Evolutionary conservation across 371 early-diverging fungal species (phyloP).

Genomic region (Paraphysoderma sedebokerense): DNA sequence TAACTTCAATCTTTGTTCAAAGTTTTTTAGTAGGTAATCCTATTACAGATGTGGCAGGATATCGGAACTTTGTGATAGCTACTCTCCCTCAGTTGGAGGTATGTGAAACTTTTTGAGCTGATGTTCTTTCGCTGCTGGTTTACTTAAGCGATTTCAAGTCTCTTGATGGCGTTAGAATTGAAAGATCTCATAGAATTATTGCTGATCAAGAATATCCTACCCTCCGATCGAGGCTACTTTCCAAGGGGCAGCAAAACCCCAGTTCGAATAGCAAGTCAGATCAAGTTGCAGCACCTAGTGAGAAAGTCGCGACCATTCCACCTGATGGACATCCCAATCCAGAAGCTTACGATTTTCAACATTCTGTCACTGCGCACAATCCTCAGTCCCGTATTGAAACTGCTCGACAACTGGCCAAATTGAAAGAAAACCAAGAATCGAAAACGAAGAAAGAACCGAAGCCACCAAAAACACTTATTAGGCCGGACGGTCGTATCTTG

Average conservation of each 20-base stretch:
- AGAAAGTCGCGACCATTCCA: constrained; percentile 6
- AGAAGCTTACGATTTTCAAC: constrained; percentile 21
- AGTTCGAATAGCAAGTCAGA: background rate
- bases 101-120: background rate
- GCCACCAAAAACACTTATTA: background rate
- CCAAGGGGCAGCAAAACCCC: background rate
- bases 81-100: constrained; percentile 25
- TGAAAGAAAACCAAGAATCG: constrained; percentile 8
- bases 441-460: constrained; percentile 4
- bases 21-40: constrained; percentile 31
- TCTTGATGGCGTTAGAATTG: constrained; percentile 24
- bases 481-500: constrained; percentile 20
- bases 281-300: constrained; percentile 1
- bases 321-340: no score
- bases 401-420: constrained; percentile 18
- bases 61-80: constrained; percentile 21
- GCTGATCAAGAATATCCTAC: constrained; percentile 17
- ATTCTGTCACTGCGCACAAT: constrained; percentile 14
- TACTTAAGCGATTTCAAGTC: constrained; percentile 2
- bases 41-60: constrained; percentile 16
- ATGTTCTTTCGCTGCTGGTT: background rate
- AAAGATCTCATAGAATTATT: constrained; percentile 22
- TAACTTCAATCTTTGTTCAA: background rate
- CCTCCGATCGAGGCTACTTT: constrained; percentile 6
- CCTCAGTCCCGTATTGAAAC: constrained; percentile 22